Base-by-base conservation (phyloP, 495 filamentous ascomycete genomes). In the Aspergillus affinis region DNA sequence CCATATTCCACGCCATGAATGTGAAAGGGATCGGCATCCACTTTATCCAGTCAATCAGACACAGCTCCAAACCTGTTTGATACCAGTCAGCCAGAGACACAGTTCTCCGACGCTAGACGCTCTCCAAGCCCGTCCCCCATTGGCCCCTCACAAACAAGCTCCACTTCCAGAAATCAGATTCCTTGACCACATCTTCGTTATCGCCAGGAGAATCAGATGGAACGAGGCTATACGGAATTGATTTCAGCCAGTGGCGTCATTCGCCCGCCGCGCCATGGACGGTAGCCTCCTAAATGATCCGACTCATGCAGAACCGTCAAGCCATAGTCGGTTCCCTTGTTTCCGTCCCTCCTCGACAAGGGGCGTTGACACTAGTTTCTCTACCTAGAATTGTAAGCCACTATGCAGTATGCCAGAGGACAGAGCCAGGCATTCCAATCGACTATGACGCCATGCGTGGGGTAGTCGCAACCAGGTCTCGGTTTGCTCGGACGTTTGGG, bases 401-500 rank as follows among this genome's bases (percentile, higher is more conserved):
- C 13, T 17, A 41, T 1, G 1, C 10, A 32, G 3, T 32, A 32
- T 32, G 2, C 10, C 23, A 26, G 2, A 26, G 23, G 23, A 32
- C 6, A 8, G 9, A 27, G 17, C 20, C 26, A 17, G 29, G 13
- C 21, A 51, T 29, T 12, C 23, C 30, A 9, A 15, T 21, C 12
- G 26, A 23, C 52, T 45, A 45, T 54, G 52, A 54, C 52, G 52
- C 52, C 52, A 54, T 44, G 32, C 52, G 32, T 54, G 52, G 52
- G 52, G 52, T 32, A 12, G n/a, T 19, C 20, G 29, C 7, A 30
- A 54, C 52, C 52, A 54, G 52, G 45, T 27, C 20, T 45, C 8
- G 36, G 36, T 41, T 10, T 41, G 36, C 36, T 41, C 36, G 36
- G 36, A 41, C 36, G 36, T 41, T 10, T 15, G 3, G 9, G 12